Evolutionary conservation across 1,139 yeast species (phyloP).

Genomic region (Saccharomyces hybrid): DNA sequence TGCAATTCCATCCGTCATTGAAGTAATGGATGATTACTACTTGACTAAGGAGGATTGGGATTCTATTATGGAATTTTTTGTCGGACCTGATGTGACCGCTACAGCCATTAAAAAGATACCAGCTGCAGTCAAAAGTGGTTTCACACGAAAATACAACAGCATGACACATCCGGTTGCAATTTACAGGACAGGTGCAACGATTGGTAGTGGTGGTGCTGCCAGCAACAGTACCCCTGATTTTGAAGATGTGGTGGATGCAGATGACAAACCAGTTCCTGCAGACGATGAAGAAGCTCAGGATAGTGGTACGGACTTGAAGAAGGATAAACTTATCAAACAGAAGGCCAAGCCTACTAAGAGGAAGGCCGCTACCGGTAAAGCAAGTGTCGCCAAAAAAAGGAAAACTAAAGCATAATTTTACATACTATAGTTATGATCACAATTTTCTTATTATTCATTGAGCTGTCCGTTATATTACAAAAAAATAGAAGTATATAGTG

Average conservation of each 20-base stretch:
- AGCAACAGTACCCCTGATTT: slow-evolving; percentile 41
- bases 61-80: slow-evolving; percentile 68
- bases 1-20: slow-evolving; percentile 60
- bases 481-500: neutral
- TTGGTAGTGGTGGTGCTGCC: slow-evolving; percentile 33
- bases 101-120: slow-evolving; percentile 53
- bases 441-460: neutral
- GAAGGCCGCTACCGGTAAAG: slow-evolving; percentile 19
- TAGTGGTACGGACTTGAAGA: slow-evolving; percentile 36
- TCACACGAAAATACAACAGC: slow-evolving; percentile 77
- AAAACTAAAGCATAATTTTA: slow-evolving; percentile 13
- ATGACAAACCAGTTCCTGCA: slow-evolving; percentile 50
- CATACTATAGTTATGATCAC: neutral
- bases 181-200: slow-evolving; percentile 39
- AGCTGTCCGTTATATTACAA: neutral
- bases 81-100: slow-evolving; percentile 51
- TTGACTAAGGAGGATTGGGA: slow-evolving; percentile 92
- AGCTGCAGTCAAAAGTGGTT: slow-evolving; percentile 69
- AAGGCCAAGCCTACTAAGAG: slow-evolving; percentile 34
- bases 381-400: slow-evolving; percentile 22
- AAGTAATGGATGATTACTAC: slow-evolving; percentile 72
- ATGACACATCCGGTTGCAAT: slow-evolving; percentile 79
- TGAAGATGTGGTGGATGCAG: slow-evolving; percentile 57
- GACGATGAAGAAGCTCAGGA: slow-evolving; percentile 37
- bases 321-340: slow-evolving; percentile 51